Percentiles rank a stretch among this genome's conserved stretches.
Conservation (phyloP, 2,329 filamentous ascomycete species). For the Xylariaceae sp. region DNA sequence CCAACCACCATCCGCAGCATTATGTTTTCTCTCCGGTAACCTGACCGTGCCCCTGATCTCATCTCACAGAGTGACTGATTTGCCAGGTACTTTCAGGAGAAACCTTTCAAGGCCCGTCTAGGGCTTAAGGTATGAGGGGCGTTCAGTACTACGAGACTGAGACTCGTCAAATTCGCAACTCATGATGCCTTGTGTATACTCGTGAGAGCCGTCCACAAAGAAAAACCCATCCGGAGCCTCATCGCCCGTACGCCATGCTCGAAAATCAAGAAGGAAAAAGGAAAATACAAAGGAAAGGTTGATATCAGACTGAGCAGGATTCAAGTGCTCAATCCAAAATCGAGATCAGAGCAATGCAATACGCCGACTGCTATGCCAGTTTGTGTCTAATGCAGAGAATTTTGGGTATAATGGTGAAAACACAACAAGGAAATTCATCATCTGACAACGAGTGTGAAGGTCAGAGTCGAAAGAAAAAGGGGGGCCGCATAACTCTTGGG, state of each 20-base stretch:
- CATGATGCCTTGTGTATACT: slow-evolving; percentile 5
- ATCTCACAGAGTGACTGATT: not conserved
- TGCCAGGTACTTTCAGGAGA: not conserved
- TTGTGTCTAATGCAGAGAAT: slow-evolving; percentile 30
- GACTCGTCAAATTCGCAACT: slow-evolving; percentile 11
- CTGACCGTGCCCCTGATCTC: not conserved
- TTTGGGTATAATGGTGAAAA: slow-evolving; percentile 26
- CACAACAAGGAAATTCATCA: slow-evolving; percentile 4
- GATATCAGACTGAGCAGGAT: slow-evolving; percentile 22
- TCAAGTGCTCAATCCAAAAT: slow-evolving; percentile 31
- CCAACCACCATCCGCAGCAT: not conserved
- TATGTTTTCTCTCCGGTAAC: not conserved
- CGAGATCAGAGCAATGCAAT: slow-evolving; percentile 29
- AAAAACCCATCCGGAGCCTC: slow-evolving; percentile 2
- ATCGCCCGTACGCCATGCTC: slow-evolving; percentile 27
- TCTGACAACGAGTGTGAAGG: not conserved
- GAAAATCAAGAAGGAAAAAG: not conserved
- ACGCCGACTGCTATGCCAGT: slow-evolving; percentile 31
- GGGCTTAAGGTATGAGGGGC: too few species aligned
- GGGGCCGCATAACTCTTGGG: not conserved
- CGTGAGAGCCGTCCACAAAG: slow-evolving; percentile 10
- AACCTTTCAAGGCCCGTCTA: not conserved
- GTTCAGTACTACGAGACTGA: not conserved
- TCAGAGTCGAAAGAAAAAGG: not conserved
- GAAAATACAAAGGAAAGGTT: slow-evolving; percentile 6